These are phyloP conservation scores for Paramecium primaurelia DNA, from an alignment of 73 alveolate genomes.

Conservation along the genomic window DNA sequence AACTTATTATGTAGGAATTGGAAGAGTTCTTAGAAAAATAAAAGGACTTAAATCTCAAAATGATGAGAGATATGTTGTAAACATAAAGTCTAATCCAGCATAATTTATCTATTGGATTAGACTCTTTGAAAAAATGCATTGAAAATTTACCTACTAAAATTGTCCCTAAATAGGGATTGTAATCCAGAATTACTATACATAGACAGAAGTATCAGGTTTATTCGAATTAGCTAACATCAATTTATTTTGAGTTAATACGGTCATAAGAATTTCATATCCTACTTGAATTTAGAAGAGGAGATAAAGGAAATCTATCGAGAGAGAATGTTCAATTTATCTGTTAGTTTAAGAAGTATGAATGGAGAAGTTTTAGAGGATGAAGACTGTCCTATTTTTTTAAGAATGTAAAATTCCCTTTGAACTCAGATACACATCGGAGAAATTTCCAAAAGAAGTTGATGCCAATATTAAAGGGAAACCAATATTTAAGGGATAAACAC, in stretches of 20 bases:
- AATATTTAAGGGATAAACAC: neutral
- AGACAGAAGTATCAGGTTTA: neutral
- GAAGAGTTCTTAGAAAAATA: conserved; percentile 24
- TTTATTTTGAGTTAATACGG: neutral
- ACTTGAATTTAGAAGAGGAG: neutral
- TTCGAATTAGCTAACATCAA: neutral
- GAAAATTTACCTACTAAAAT: neutral
- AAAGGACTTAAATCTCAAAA: conserved; percentile 1
- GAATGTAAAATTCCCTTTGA: neutral
- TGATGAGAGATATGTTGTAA: neutral
- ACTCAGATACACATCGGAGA: conserved; percentile 31
- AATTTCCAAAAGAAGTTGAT: conserved; percentile 29
- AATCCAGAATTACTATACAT: neutral
- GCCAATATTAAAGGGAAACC: conserved; percentile 6
- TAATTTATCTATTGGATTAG: neutral
- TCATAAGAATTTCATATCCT: neutral
- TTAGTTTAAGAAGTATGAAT: neutral
- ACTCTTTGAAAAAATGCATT: conserved; percentile 1
- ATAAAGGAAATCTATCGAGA: neutral
- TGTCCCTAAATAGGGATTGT: neutral
- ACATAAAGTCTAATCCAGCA: neutral
- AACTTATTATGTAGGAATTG: neutral
- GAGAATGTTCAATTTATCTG: neutral
- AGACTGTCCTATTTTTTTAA: neutral
- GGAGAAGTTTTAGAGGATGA: neutral